phyloP scores from a whole-genome alignment of 2,329 filamentous ascomycete genomes.

The Cucurbitaria berberidis region DNA sequence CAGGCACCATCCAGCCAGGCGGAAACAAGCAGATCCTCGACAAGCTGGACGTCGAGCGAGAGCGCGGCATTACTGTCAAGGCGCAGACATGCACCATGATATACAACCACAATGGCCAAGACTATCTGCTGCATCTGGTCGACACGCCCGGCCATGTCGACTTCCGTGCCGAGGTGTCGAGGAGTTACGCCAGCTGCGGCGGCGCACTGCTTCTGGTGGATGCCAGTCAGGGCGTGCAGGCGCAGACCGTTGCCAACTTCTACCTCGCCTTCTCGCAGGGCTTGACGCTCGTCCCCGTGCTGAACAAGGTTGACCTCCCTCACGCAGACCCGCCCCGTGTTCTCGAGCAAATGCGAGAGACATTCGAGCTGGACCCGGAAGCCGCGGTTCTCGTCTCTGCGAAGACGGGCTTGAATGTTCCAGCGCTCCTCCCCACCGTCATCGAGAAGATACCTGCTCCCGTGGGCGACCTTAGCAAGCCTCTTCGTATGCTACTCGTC shows the following conservation, averaged over 20 bases:
- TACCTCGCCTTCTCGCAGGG: constrained; percentile 95
- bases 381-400: constrained; percentile 82
- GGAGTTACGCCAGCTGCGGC: constrained; percentile 94
- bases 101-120: constrained; percentile 81
- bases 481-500: constrained; percentile 83
- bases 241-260: constrained; percentile 98
- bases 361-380: constrained; percentile 84
- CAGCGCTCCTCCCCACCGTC: constrained; percentile 80
- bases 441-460: constrained; percentile 86
- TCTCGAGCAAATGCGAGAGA: constrained; percentile 81
- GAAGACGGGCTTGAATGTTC: constrained; percentile 90
- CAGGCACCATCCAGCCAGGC: constrained; percentile 85
- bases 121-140: constrained; percentile 93
- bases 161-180: constrained; percentile 93
- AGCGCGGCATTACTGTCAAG: constrained; percentile 97
- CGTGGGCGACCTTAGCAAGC: constrained; percentile 72
- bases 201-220: constrained; percentile 89
- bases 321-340: constrained; percentile 87
- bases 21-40: constrained; percentile 95
- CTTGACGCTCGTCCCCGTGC: constrained; percentile 82
- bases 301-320: constrained; percentile 96
- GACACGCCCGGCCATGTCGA: constrained; percentile 98
- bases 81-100: constrained; percentile 99
- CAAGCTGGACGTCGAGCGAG: constrained; percentile 94
- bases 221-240: constrained; percentile 94